Evolutionary conservation across 2,329 filamentous ascomycete species (phyloP), one percentile per base, ranked within the genome.

Genomic region (Penicillium sp.): DNA sequence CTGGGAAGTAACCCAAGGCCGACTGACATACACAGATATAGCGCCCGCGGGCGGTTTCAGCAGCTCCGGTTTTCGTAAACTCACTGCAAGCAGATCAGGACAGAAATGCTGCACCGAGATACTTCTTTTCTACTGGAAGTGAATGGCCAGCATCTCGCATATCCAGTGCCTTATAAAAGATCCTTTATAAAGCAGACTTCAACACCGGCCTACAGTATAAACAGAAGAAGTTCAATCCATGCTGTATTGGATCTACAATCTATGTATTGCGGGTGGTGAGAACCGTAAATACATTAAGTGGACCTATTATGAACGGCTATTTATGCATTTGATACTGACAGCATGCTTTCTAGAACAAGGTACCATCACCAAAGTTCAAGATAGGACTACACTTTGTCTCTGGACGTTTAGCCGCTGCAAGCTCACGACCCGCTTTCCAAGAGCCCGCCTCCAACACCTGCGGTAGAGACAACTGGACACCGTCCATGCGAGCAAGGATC

Each of bases 391-490:
- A 70, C 53, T 65, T 68, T 0, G 66, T 72, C 42, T 65, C 53
- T 1, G 72, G 71, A 10, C 72, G 60, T 31, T 59, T 64, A 50
- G 68, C 56, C 0, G 71, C 72, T 12, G 72, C 72, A 38, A 74
- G 51, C 48, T 74, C 70, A n/a, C 74, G 63, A 1, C 72, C 72
- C 6, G 66, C 69, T 58, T 83, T 83, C 80, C 80, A 83, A 2
- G 77, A 79, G 0, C 80, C 81, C 6, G 80, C 80, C 53, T 83
- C 80, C 1, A 83, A 61, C 60, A 82, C 67, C 64, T 83, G 81
- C 0, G 79, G 74, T 68, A 83, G 72, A 39, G 65, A 77, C 50
- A 83, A 50, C 32, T 68, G 57, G 5, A 75, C 63, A 2, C 73
- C 69, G 54, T 74, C 65, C 46, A 76, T 71, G 4, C 63, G 61